Percentiles rank a stretch among this genome's conserved stretches.
phyloP scores from a whole-genome alignment of 2,329 filamentous ascomycete genomes.

The Phaeomoniella chlamydospora region DNA sequence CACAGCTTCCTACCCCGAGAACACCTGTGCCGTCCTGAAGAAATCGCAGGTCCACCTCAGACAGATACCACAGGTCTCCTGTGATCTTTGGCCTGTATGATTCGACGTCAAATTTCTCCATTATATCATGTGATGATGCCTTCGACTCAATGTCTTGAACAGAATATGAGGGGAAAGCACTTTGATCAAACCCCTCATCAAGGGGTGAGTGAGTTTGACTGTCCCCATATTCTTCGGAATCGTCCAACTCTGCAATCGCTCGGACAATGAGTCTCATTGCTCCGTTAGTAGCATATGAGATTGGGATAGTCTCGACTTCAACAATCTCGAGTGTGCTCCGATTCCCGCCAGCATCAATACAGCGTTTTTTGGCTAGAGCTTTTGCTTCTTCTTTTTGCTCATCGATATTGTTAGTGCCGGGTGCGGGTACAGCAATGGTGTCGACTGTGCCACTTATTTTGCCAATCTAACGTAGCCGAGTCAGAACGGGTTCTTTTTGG shows the following conservation, averaged over 20 bases:
- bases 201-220: neutral
- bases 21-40: conserved; percentile 22
- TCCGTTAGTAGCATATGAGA: conserved; percentile 17
- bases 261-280: conserved; percentile 15
- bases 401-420: conserved; percentile 12
- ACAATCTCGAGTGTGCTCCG: conserved; percentile 21
- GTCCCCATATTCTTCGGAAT: neutral
- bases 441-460: conserved; percentile 39
- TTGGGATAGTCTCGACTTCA: conserved; percentile 21
- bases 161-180: no score
- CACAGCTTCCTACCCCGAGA: conserved; percentile 24
- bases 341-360: conserved; percentile 8
- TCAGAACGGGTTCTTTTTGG: no score
- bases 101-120: conserved; percentile 13
- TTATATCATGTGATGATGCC: neutral
- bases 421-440: conserved; percentile 31
- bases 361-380: conserved; percentile 24
- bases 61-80: conserved; percentile 20
- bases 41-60: conserved; percentile 20
- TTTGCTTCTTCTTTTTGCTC: conserved; percentile 11
- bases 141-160: no score
- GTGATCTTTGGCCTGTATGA: conserved; percentile 17
- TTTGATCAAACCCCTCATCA: neutral
- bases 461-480: no score
- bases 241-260: neutral